These are phyloP conservation scores for Colletotrichum endophyticum DNA, from an alignment of 2,329 filamentous ascomycete species.

Conservation along the genomic window DNA sequence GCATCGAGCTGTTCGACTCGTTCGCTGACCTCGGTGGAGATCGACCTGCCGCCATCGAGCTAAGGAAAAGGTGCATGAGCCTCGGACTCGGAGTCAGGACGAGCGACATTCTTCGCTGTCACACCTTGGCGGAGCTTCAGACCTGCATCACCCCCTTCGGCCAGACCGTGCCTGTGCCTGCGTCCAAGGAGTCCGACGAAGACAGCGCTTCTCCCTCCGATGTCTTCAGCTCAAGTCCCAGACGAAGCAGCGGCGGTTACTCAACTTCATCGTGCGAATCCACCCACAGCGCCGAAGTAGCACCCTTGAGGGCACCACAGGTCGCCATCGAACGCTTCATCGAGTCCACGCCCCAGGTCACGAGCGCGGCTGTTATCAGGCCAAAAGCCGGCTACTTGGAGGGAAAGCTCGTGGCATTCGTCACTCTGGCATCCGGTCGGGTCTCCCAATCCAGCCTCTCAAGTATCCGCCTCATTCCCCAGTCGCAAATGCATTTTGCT, in stretches of 20 bases:
- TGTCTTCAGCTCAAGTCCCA: constrained; percentile 22
- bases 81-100: constrained; percentile 39
- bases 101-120: constrained; percentile 46
- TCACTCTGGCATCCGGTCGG: constrained; percentile 41
- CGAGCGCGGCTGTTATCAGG: constrained; percentile 45
- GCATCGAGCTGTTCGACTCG: constrained; percentile 43
- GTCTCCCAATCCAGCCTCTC: constrained; percentile 27
- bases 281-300: constrained; percentile 5
- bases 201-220: constrained; percentile 18
- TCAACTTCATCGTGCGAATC: constrained; percentile 13
- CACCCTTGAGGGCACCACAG: not conserved
- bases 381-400: constrained; percentile 57
- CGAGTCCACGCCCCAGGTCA: constrained; percentile 42
- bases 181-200: constrained; percentile 11
- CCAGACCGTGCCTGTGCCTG: not conserved
- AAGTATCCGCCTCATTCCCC: constrained; percentile 37
- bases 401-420: constrained; percentile 51
- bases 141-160: constrained; percentile 38
- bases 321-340: constrained; percentile 30
- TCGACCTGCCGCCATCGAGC: constrained; percentile 34
- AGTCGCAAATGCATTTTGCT: constrained; percentile 43
- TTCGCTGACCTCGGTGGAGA: constrained; percentile 50
- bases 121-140: constrained; percentile 50
- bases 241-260: constrained; percentile 11
- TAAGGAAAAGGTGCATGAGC: constrained; percentile 37